Evolutionary conservation across 2,329 filamentous ascomycete genomes (phyloP).

Genomic region (Fusarium sarcochroum): DNA sequence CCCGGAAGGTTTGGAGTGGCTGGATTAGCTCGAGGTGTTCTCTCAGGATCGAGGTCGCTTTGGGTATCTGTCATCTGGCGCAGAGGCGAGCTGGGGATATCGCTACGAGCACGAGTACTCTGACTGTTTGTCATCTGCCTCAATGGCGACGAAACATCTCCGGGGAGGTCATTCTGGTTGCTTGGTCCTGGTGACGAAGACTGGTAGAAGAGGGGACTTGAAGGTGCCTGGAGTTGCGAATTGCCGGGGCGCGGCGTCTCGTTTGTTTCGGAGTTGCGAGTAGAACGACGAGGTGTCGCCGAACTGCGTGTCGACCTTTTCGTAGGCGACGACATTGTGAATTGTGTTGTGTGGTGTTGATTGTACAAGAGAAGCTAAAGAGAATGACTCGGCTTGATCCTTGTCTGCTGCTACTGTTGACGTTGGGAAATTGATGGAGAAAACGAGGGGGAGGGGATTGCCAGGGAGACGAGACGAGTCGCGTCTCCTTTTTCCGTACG

Average conservation of each 20-base stretch:
- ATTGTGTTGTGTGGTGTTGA: constrained; percentile 10
- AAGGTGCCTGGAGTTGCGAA: constrained; percentile 69
- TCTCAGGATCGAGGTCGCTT: constrained; percentile 67
- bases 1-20: constrained; percentile 70
- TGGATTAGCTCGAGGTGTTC: constrained; percentile 78
- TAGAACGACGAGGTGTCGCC: constrained; percentile 58
- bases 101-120: constrained; percentile 58
- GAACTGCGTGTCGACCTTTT: constrained; percentile 66
- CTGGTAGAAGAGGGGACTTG: constrained; percentile 86
- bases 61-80: constrained; percentile 72
- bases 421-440: constrained; percentile 42
- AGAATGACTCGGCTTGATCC: constrained; percentile 22
- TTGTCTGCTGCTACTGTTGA: constrained; percentile 39
- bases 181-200: constrained; percentile 58
- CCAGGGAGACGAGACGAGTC: constrained; percentile 45
- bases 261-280: constrained; percentile 56
- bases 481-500: constrained; percentile 49
- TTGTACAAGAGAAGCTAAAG: constrained; percentile 21
- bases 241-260: constrained; percentile 61
- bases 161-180: constrained; percentile 49
- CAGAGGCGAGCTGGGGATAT: constrained; percentile 70
- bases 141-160: constrained; percentile 67
- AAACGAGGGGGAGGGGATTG: constrained; percentile 48
- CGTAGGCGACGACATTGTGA: constrained; percentile 59
- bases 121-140: constrained; percentile 71